Evolutionary conservation across 2,329 filamentous ascomycete species (phyloP).

Genomic region (Plectosphaerella sp.): DNA sequence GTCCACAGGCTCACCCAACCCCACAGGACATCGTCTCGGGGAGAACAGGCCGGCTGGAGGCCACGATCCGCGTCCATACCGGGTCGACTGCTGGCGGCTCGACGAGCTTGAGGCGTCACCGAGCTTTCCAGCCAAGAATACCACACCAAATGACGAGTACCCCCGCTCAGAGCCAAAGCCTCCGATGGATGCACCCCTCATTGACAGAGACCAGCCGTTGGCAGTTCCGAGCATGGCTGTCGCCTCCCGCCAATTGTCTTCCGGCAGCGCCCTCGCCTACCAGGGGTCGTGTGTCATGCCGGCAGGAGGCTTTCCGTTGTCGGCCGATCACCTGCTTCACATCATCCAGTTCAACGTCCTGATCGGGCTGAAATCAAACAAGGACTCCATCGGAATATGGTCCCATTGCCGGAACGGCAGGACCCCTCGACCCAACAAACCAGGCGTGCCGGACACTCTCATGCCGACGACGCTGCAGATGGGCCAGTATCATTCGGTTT

Average conservation of each 20-base stretch:
- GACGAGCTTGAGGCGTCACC: neutral
- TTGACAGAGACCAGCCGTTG: neutral
- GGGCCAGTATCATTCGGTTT: neutral
- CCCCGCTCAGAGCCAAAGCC: neutral
- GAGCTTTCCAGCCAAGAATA: no score
- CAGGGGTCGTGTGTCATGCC: no score
- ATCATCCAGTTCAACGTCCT: neutral
- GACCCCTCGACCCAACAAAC: slow-evolving; percentile 1
- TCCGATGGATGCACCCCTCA: neutral
- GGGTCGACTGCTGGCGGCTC: neutral
- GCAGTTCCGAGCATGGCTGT: neutral
- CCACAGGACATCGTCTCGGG: neutral
- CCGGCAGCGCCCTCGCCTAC: no score
- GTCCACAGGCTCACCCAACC: neutral
- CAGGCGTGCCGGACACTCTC: slow-evolving; percentile 3
- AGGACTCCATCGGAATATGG: neutral
- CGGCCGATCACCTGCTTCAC: neutral
- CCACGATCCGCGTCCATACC: neutral
- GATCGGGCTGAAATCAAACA: neutral
- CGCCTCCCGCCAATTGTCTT: neutral
- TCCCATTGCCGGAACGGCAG: neutral
- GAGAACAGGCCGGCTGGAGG: neutral
- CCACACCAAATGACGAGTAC: neutral
- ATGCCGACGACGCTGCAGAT: neutral
- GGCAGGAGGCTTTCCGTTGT: neutral